These are phyloP conservation scores for Euphrasia confusa DNA, from an alignment of 257 asterid species.

Conservation along the genomic window DNA sequence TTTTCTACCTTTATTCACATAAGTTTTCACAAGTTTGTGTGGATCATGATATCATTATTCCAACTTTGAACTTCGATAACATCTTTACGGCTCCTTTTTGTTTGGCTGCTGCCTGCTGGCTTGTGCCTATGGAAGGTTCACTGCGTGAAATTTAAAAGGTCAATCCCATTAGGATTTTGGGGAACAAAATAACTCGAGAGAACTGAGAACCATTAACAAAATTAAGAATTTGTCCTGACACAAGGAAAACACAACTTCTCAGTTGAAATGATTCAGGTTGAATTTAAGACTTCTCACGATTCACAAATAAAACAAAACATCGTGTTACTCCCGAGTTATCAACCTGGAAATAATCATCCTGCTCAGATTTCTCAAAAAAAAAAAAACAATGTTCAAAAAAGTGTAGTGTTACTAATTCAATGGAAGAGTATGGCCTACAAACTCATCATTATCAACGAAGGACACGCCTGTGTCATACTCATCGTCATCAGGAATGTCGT, in stretches of 20 bases:
- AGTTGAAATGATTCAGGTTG: no score
- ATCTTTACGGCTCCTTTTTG: constrained; percentile 81
- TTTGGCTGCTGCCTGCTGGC: constrained; percentile 45
- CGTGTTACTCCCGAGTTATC: constrained; percentile 83
- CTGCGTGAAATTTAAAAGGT: constrained; percentile 7
- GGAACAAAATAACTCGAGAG: background rate
- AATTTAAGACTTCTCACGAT: constrained; percentile 62
- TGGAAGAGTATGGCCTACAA: constrained; percentile 46
- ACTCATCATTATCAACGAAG: constrained; percentile 86
- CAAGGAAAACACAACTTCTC: no score
- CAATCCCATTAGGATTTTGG: background rate
- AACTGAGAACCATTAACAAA: background rate
- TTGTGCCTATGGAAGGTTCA: constrained; percentile 3
- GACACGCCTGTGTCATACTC: constrained; percentile 97
- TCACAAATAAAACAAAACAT: constrained; percentile 81
- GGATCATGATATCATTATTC: constrained; percentile 43
- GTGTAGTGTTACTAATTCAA: constrained; percentile 10
- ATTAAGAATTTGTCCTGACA: background rate
- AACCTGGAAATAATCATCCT: constrained; percentile 95
- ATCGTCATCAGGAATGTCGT: constrained; percentile 85
- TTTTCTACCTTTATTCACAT: constrained; percentile 65
- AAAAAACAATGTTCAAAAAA: no score
- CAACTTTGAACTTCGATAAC: constrained; percentile 44
- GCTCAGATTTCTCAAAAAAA: constrained; percentile 28
- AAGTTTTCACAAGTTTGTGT: constrained; percentile 41